These are phyloP conservation scores for Multifurca ochricompacta DNA, from an alignment of 768 basidiomycete species.

Conservation along the genomic window DNA sequence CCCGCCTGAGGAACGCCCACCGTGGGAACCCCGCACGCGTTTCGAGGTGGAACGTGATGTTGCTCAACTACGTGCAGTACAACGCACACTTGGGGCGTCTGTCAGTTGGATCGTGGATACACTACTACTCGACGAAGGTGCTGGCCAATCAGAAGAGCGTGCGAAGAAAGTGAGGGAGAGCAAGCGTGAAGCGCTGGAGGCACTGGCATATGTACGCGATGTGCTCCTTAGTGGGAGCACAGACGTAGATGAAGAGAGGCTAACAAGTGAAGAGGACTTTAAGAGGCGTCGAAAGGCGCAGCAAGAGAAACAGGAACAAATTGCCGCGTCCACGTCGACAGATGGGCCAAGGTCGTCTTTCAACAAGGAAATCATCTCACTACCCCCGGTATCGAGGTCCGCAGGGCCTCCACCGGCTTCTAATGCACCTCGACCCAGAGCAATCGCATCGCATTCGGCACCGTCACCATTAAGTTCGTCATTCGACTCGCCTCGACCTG, in stretches of 20 bases:
- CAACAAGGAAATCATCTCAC: conserved; percentile 9
- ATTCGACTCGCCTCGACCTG: conserved; percentile 17
- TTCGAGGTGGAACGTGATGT: conserved; percentile 66
- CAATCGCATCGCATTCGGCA: conserved; percentile 11
- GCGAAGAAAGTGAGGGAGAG: conserved; percentile 37
- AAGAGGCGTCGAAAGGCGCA: conserved; percentile 31
- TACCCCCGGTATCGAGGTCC: conserved; percentile 20
- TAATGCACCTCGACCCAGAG: conserved; percentile 15
- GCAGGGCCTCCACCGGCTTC: conserved; percentile 12
- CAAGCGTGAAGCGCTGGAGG: conserved; percentile 61
- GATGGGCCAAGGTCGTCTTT: conserved; percentile 2
- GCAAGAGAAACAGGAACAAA: conserved; percentile 18
- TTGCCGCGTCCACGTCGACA: conserved; percentile 1
- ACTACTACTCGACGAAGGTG: conserved; percentile 48
- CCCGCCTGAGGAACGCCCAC: conserved; percentile 46
- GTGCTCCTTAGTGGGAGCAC: conserved; percentile 48
- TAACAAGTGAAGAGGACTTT: conserved; percentile 49
- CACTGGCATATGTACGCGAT: conserved; percentile 70
- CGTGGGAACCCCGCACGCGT: conserved; percentile 64
- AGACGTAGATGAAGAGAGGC: conserved; percentile 57
- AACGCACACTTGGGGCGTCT: conserved; percentile 60
- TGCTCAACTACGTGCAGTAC: conserved; percentile 42
- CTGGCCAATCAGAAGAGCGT: conserved; percentile 34
- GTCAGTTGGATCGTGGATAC: conserved; percentile 69
- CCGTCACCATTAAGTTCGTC: conserved; percentile 17